Percentiles rank a stretch among this genome's conserved stretches.
Conservation (phyloP, 2,329 filamentous ascomycete genomes). For the Cercospora sesami region DNA sequence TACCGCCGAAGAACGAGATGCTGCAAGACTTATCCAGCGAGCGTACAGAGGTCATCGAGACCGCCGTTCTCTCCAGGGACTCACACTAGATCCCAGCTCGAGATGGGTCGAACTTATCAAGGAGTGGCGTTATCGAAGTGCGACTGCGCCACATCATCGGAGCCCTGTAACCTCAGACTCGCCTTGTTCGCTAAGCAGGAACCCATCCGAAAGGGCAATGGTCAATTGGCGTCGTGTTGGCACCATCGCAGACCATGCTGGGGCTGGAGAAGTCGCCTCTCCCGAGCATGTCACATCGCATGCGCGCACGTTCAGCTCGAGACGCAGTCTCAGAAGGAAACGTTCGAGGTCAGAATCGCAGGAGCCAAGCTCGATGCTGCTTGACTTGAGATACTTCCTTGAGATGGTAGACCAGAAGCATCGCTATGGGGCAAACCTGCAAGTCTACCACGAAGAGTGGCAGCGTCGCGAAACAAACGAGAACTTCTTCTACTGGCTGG, state of each 20-base stretch:
- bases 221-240: constrained; percentile 74
- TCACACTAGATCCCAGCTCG: constrained; percentile 66
- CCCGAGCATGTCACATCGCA: constrained; percentile 32
- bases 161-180: not conserved
- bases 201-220: constrained; percentile 44
- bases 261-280: constrained; percentile 64
- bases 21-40: constrained; percentile 46
- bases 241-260: constrained; percentile 69
- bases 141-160: constrained; percentile 27
- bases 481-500: constrained; percentile 89
- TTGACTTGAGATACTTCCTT: constrained; percentile 81
- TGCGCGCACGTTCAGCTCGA: constrained; percentile 50
- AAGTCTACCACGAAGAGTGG: constrained; percentile 81
- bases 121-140: constrained; percentile 33
- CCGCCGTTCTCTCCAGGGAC: constrained; percentile 68
- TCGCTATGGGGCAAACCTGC: constrained; percentile 78
- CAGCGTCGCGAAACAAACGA: constrained; percentile 71
- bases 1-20: constrained; percentile 29
- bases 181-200: not conserved
- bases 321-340: constrained; percentile 39
- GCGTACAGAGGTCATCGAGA: constrained; percentile 76
- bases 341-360: constrained; percentile 47
- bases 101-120: constrained; percentile 66
- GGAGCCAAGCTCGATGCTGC: constrained; percentile 65
- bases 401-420: constrained; percentile 75